Base-by-base conservation (phyloP, 805 yeast species). In the Candida tallmaniae region DNA sequence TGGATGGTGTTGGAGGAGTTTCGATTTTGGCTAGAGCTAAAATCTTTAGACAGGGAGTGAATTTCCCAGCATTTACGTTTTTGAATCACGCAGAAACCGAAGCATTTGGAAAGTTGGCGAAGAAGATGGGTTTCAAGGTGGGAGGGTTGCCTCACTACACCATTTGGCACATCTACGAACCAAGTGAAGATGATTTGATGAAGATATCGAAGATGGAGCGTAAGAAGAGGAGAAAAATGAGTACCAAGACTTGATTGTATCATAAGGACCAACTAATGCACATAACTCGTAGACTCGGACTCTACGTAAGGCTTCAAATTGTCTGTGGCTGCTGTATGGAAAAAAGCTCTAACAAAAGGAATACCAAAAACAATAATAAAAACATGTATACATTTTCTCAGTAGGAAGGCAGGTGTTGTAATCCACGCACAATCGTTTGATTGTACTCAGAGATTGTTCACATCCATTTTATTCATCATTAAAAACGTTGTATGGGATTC, bases 131-230 rank as follows among this genome's bases (percentile, higher is more conserved):
- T 5, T 84, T 74, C 58, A 66, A 66, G 41, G 95, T 87, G 10
- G 93, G 88, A 24, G 96, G 96, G 0, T 68, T 87, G 44, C 95
- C 96, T 4, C 89, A 87, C 60, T 87, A 86, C 57, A 84, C 89
- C 0, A 66, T 86, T 27, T 86, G 95, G 95, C 96, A 86, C 57
- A 83, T 87, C 31, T 84, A 81, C 54, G 95, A 84, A 52, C 95
- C 95, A 11, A 81, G 89, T 61, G 89, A 81, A 56, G 90, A 84
- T 50, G 95, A 84, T 60, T 64, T 84, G 44, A 67, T 70, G 45
- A 77, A 78, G 46, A 83, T 84, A 35, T 82, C 86, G 2, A 68
- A 67, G 46, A 65, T 76, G 56, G 94, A 83, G 57, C 68, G 88
- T 46, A 73, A 71, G 47, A 77, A 73, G 56, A 72, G 85, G 60